phyloP scores from a whole-genome alignment of 2,329 filamentous ascomycete species.

The Penicillium olsonii region DNA sequence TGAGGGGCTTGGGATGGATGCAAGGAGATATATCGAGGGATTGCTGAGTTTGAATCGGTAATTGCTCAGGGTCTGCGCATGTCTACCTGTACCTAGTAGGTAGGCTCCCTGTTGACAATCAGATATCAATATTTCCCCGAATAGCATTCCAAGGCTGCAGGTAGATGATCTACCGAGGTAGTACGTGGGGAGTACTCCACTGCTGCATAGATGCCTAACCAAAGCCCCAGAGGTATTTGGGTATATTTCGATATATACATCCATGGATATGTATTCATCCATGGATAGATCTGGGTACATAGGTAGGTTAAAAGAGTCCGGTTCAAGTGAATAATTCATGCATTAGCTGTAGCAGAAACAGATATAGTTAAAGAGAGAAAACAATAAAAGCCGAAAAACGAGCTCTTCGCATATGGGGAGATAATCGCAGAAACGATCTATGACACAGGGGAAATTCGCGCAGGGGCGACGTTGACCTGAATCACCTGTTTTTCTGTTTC shows the following conservation, averaged over 20 bases:
- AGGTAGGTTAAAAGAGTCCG: background rate
- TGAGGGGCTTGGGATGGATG: slow-evolving; percentile 50
- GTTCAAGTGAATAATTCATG: slow-evolving; percentile 28
- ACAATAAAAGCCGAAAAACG: slow-evolving; percentile 18
- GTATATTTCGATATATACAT: too few species aligned
- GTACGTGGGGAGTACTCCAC: too few species aligned
- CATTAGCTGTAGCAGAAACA: slow-evolving; percentile 37
- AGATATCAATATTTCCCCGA: too few species aligned
- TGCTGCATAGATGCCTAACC: too few species aligned
- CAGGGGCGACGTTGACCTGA: slow-evolving; percentile 11
- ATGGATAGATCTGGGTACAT: too few species aligned
- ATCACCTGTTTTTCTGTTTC: slow-evolving; percentile 12
- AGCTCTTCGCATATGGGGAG: slow-evolving; percentile 27
- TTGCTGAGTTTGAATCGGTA: slow-evolving; percentile 47
- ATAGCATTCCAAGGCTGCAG: too few species aligned
- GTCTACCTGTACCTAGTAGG: too few species aligned
- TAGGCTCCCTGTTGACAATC: too few species aligned
- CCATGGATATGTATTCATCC: background rate
- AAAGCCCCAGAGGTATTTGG: too few species aligned
- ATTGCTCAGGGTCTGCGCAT: slow-evolving; percentile 2
- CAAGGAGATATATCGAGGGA: slow-evolving; percentile 49
- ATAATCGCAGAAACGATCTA: slow-evolving; percentile 32
- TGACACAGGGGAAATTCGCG: slow-evolving; percentile 23
- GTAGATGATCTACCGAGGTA: too few species aligned
- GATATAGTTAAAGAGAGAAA: slow-evolving; percentile 21